Evolutionary conservation across 495 filamentous ascomycete species (phyloP).

Genomic region (Gamarada debralockiae): DNA sequence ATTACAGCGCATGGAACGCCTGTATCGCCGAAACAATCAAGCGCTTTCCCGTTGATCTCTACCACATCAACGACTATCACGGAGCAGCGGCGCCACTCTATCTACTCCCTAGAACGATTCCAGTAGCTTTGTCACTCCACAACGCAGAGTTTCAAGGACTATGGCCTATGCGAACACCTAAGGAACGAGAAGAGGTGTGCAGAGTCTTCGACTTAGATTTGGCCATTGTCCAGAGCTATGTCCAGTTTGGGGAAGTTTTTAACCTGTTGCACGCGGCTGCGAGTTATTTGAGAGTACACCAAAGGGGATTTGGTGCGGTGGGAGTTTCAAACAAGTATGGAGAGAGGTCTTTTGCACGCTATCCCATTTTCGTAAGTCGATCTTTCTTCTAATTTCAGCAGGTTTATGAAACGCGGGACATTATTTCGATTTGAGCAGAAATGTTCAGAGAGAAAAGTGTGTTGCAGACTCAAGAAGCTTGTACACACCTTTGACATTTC

Average conservation of each 20-base stretch:
- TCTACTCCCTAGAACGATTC: conserved; percentile 50
- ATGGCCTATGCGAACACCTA: conserved; percentile 68
- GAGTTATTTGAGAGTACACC: conserved; percentile 68
- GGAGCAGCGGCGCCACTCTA: conserved; percentile 70
- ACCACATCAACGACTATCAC: conserved; percentile 82
- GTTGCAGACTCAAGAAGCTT: no score
- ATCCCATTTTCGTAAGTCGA: conserved; percentile 77
- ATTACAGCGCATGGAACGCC: conserved; percentile 71
- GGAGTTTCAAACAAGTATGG: conserved; percentile 75
- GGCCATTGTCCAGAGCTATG: conserved; percentile 50
- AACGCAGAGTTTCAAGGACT: conserved; percentile 74
- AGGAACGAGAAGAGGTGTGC: conserved; percentile 65
- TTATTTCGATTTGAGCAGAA: no score
- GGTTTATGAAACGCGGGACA: no score
- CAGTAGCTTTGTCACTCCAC: conserved; percentile 49
- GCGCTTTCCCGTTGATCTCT: conserved; percentile 63
- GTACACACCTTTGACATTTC: no score
- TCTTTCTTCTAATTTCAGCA: no score
- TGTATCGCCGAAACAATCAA: conserved; percentile 62
- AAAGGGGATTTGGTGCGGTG: conserved; percentile 71
- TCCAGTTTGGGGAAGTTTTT: conserved; percentile 67
- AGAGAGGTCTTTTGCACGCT: conserved; percentile 68
- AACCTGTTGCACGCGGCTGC: conserved; percentile 71
- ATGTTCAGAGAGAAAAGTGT: no score
- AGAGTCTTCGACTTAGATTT: conserved; percentile 61